These are phyloP conservation scores for Curvularia sp. DNA, from an alignment of 2,329 filamentous ascomycete species.

Conservation along the genomic window DNA sequence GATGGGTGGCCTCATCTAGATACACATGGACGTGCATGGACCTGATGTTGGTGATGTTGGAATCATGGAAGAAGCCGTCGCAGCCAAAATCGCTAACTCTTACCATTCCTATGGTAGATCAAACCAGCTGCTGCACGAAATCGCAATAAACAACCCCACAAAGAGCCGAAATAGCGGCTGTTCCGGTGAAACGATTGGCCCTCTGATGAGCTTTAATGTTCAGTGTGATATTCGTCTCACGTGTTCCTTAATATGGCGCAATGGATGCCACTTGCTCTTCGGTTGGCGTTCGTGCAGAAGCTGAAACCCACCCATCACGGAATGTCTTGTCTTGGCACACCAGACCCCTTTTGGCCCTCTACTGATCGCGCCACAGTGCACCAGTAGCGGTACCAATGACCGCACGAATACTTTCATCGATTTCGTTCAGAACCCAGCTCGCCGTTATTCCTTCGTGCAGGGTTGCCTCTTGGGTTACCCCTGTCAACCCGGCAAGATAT, in stretches of 20 bases:
- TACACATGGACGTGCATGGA: neutral
- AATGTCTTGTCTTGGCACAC: slow-evolving; percentile 5
- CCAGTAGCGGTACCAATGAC: slow-evolving; percentile 10
- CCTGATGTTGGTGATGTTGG: neutral
- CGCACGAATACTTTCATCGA: slow-evolving; percentile 20
- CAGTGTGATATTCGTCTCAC: slow-evolving; percentile 6
- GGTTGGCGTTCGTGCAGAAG: slow-evolving; percentile 30
- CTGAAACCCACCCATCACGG: slow-evolving; percentile 22
- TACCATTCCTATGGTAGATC: slow-evolving; percentile 2
- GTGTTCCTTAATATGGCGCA: slow-evolving; percentile 16
- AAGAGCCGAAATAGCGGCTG: slow-evolving; percentile 16
- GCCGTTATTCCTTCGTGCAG: slow-evolving; percentile 26
- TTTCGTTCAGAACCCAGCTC: slow-evolving; percentile 24
- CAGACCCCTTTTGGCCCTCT: slow-evolving; percentile 7
- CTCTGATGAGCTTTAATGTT: neutral
- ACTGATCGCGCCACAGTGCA: slow-evolving; percentile 15
- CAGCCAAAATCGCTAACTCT: slow-evolving; percentile 16
- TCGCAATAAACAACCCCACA: slow-evolving; percentile 16
- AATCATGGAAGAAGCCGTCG: slow-evolving; percentile 17
- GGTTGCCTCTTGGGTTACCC: slow-evolving; percentile 32
- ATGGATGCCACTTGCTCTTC: slow-evolving; percentile 16
- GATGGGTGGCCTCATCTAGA: neutral
- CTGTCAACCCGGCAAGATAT: slow-evolving; percentile 14
- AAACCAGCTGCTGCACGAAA: slow-evolving; percentile 3
- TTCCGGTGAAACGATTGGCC: slow-evolving; percentile 1